phyloP scores from a whole-genome alignment of 805 yeast species.

The Nakazawaea ernobii region DNA sequence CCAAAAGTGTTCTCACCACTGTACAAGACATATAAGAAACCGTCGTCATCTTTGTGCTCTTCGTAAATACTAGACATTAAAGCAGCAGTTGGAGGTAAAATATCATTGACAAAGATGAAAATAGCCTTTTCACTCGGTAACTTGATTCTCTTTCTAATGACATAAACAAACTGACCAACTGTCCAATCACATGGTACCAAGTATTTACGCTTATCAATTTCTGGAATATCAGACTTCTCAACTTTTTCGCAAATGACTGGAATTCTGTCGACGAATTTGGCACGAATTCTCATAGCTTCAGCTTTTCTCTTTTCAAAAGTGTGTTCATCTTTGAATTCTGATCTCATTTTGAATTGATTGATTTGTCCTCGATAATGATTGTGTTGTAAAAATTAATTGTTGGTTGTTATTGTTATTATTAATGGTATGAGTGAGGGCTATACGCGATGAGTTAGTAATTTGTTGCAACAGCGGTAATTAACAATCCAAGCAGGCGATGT shows the following conservation, averaged over 20 bases:
- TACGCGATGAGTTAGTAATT: not conserved
- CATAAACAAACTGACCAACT: slow-evolving; percentile 97
- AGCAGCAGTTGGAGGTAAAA: slow-evolving; percentile 97
- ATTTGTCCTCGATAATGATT: too few relatives aligned
- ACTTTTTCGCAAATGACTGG: slow-evolving; percentile 98
- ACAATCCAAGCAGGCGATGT: too few relatives aligned
- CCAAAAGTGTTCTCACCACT: slow-evolving; percentile 99
- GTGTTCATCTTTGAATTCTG: slow-evolving; percentile 92
- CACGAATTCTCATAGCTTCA: slow-evolving; percentile 86
- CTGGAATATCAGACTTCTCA: slow-evolving; percentile 92
- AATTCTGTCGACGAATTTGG: slow-evolving; percentile 84
- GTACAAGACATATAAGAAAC: slow-evolving; percentile 90
- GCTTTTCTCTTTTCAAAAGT: slow-evolving; percentile 94
- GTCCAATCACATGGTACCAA: slow-evolving; percentile 94
- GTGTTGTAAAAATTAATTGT: too few relatives aligned
- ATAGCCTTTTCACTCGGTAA: slow-evolving; percentile 97
- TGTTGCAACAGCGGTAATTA: not conserved
- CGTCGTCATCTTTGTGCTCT: slow-evolving; percentile 97
- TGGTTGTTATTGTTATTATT: not conserved
- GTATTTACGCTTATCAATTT: slow-evolving; percentile 95
- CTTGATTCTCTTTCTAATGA: slow-evolving; percentile 91
- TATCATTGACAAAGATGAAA: slow-evolving; percentile 94
- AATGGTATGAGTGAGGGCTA: not conserved
- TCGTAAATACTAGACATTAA: slow-evolving; percentile 92
- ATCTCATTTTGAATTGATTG: slow-evolving; percentile 51